phyloP scores from a whole-genome alignment of 2,329 filamentous ascomycete genomes.

The Talaromyces albobiverticillius region DNA sequence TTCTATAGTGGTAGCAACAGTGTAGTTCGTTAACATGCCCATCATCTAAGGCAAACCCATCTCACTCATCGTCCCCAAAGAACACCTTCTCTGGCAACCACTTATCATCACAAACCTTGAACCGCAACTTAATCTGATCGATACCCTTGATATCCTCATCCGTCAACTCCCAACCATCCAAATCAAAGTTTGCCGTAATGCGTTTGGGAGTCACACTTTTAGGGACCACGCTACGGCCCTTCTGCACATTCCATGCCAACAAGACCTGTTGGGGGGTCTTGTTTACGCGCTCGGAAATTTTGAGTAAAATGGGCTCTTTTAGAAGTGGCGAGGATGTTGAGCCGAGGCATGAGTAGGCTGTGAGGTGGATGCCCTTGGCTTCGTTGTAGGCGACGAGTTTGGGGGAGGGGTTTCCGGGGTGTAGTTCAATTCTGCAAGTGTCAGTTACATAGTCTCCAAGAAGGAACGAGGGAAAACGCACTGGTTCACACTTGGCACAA shows the following conservation, averaged over 20 bases:
- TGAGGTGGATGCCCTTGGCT: conserved; percentile 57
- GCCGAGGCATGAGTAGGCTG: conserved; percentile 56
- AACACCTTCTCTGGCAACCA: conserved; percentile 75
- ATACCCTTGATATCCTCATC: conserved; percentile 69
- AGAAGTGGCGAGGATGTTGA: conserved; percentile 38
- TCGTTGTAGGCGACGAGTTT: conserved; percentile 51
- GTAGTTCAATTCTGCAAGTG: conserved; percentile 53
- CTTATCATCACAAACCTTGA: conserved; percentile 75
- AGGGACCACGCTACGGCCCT: conserved; percentile 21
- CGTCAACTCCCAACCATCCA: conserved; percentile 71
- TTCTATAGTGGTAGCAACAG: no score
- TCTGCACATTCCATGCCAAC: conserved; percentile 27
- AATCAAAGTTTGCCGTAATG: conserved; percentile 29
- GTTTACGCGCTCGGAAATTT: conserved; percentile 50
- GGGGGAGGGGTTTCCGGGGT: conserved; percentile 69
- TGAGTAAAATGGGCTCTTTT: conserved; percentile 52
- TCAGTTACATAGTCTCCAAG: conserved; percentile 61
- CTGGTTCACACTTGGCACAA: conserved; percentile 70
- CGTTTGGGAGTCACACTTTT: conserved; percentile 22
- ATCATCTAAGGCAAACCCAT: no score
- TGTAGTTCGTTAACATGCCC: conserved; percentile 21
- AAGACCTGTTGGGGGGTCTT: conserved; percentile 52
- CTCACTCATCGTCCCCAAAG: conserved; percentile 80
- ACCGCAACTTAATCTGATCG: conserved; percentile 66
- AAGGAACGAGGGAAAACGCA: conserved; percentile 56